phyloP scores from a whole-genome alignment of 129 eudicot genomes.

The Solidago caesia region DNA sequence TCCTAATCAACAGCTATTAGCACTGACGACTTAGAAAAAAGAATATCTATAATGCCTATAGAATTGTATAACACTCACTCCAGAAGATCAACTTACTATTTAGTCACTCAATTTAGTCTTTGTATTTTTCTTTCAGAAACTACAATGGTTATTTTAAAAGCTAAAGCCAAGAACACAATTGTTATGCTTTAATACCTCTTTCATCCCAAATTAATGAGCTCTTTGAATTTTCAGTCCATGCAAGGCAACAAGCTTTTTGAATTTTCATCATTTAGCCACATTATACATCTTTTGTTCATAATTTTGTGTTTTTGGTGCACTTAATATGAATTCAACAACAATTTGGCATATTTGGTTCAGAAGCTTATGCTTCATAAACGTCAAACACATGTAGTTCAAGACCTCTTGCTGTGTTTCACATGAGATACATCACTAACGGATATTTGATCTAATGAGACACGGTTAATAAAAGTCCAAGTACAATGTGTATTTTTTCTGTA shows the following conservation, averaged over 20 bases:
- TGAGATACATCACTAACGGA: not conserved
- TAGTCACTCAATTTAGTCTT: too few species aligned
- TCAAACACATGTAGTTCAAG: not conserved
- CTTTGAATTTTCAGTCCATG: not conserved
- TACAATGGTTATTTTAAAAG: not conserved
- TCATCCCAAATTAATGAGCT: not conserved
- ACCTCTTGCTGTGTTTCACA: not conserved
- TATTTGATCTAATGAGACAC: not conserved
- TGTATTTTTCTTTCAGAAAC: too few species aligned
- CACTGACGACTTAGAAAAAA: too few species aligned
- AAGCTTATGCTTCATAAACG: not conserved
- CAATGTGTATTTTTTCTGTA: not conserved
- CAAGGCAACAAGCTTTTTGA: slow-evolving; percentile 4
- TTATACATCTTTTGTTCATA: slow-evolving; percentile 2
- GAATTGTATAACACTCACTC: too few species aligned
- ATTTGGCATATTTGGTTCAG: not conserved
- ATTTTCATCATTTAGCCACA: slow-evolving; percentile 8
- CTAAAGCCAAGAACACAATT: not conserved
- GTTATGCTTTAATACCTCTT: not conserved
- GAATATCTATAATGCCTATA: too few species aligned
- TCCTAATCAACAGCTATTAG: too few species aligned
- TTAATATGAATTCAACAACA: not conserved
- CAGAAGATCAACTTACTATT: too few species aligned
- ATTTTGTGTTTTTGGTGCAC: not conserved
- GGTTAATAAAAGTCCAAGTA: not conserved